Conservation (phyloP, 2,329 filamentous ascomycete genomes). For the Colletotrichum sp. region DNA sequence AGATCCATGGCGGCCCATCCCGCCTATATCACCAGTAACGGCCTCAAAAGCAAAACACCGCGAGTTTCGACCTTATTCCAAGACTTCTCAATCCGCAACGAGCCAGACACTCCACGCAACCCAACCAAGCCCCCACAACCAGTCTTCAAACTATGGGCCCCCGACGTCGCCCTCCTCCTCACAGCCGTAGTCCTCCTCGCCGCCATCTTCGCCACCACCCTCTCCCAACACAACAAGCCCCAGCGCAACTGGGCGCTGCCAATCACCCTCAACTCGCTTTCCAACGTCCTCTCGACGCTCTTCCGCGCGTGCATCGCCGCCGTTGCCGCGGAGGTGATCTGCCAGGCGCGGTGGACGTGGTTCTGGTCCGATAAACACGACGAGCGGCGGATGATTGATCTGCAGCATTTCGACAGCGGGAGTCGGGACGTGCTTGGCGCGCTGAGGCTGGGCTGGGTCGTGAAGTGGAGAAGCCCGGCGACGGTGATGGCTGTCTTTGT, state of each 20-base stretch:
- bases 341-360: background rate
- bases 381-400: background rate
- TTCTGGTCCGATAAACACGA: background rate
- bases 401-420: background rate
- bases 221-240: slow-evolving; percentile 9
- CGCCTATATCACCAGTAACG: background rate
- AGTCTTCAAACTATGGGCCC: background rate
- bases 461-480: background rate
- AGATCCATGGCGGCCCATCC: fast-evolving
- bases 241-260: slow-evolving; percentile 23
- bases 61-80: background rate
- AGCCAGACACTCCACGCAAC: background rate
- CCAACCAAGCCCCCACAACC: fast-evolving
- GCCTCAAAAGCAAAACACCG: background rate
- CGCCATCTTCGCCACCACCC: slow-evolving; percentile 16
- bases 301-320: background rate
- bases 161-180: background rate
- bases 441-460: background rate
- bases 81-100: background rate
- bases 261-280: slow-evolving; percentile 25
- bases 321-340: background rate
- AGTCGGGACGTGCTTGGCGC: background rate
- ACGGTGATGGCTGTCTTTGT: background rate
- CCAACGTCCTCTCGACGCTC: slow-evolving; percentile 25
- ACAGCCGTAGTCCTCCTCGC: background rate